Base-by-base conservation (phyloP, 2,329 filamentous ascomycete genomes). In the Pseudocercospora pini-densiflorae region DNA sequence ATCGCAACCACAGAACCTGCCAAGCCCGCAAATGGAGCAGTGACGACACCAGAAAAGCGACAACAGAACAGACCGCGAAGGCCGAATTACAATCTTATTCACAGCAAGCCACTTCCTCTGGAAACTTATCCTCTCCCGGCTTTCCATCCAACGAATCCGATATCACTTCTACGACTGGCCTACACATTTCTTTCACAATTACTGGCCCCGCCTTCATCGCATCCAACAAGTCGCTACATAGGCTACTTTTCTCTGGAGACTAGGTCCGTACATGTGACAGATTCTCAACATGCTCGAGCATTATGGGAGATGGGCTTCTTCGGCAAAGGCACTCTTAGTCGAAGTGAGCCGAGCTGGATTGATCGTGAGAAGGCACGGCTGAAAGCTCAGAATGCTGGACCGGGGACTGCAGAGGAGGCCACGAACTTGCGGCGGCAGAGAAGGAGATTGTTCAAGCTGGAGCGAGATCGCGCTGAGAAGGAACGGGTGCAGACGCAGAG, bases 241-340 rank as follows among this genome's bases (percentile, higher is more conserved):
- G 94, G 90, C 59, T 87, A 90, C 71, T 97, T 94, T 85, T 94
- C 93, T n/a, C 80, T 87, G 1, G 87, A 90, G 64, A 96, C 93
- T 3, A 88, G 90, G 31, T 95, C 93, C 0, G 87, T 99, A 16
- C 92, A 97, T 76, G 85, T 99, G 64, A 92, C 88, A 19, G 90
- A 97, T 77, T 83, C 88, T 27, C 84, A 85, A 63, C 90, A 92
- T 3, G 90, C 96, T 68, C 86, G 91, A 62, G 92, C 90, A 1
- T 80, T 99, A 24, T 99, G 96, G 95, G 92, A 97, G 79, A 92
- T 96, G 81, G 95, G 95, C 5, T 99, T 99, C 80, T 99, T 94
- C 79, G 96, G 96, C 57, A 97, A 97, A 79, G 95, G 95, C 53
- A 94, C 85, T 73, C 83, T 98, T 65, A 97, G 94, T 81, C 89